phyloP scores from a whole-genome alignment of 257 asterid species.

The Datura wrightii region DNA sequence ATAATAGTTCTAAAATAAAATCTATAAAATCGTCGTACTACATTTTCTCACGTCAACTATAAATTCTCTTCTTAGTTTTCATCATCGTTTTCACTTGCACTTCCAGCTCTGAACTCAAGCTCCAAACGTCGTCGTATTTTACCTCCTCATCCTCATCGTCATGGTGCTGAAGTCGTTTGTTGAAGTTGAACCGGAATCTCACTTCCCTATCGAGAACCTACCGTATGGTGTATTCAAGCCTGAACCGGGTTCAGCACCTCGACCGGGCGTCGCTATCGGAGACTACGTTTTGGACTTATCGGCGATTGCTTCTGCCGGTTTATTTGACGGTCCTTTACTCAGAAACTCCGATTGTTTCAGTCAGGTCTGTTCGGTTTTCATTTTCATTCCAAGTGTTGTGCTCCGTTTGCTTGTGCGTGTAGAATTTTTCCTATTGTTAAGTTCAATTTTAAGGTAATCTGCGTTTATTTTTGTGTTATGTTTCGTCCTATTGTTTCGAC shows the following conservation, averaged over 20 bases:
- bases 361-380: conserved; percentile 54
- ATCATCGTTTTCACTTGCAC: not conserved
- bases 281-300: conserved; percentile 80
- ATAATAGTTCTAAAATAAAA: not conserved
- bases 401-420: not conserved
- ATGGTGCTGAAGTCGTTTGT: conserved; percentile 84
- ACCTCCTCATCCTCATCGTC: not conserved
- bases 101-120: not conserved
- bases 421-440: not conserved
- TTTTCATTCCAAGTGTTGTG: not conserved
- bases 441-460: not conserved
- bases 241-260: conserved; percentile 56
- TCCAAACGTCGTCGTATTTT: not conserved
- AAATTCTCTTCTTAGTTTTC: not conserved
- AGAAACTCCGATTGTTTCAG: conserved; percentile 69
- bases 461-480: not conserved
- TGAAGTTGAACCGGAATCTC: conserved; percentile 77
- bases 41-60: not conserved
- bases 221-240: conserved; percentile 94
- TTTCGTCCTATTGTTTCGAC: not conserved
- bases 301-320: conserved; percentile 68
- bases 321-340: conserved; percentile 76
- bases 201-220: conserved; percentile 91
- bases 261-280: conserved; percentile 91
- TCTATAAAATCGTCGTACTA: not conserved